A percentile compares a stretch with the other conserved stretches of the same genome.
Evolutionary conservation across 1,139 yeast species (phyloP).

Genomic region (Geotrichum restrictum): DNA sequence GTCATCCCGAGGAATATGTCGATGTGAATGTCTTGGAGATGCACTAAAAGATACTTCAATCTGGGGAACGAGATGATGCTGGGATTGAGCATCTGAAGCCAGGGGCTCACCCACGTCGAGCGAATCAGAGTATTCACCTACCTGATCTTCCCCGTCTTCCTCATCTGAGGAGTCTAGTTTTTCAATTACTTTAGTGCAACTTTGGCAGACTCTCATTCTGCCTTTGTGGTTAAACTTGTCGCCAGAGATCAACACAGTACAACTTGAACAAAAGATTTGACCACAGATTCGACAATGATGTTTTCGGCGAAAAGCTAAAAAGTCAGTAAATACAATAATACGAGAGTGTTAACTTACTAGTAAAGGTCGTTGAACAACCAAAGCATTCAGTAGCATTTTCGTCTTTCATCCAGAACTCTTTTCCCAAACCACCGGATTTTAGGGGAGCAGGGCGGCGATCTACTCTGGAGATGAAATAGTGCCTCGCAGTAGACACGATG

Average conservation of each 20-base stretch:
- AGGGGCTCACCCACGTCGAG: conserved; percentile 13
- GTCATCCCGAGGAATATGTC: conserved; percentile 8
- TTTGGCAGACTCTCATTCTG: conserved; percentile 71
- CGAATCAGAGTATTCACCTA: conserved; percentile 14
- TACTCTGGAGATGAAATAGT: conserved; percentile 25
- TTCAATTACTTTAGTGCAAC: conserved; percentile 63
- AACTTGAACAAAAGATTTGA: conserved; percentile 85
- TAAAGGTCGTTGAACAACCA: conserved; percentile 67
- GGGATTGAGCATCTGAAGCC: conserved; percentile 11
- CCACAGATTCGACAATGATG: conserved; percentile 97
- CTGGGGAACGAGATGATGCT: conserved; percentile 12
- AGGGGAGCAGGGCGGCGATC: conserved; percentile 27
- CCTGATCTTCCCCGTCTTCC: conserved; percentile 22
- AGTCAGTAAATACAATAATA: conserved; percentile 3
- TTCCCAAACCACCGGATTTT: conserved; percentile 37
- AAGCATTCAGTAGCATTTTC: conserved; percentile 80
- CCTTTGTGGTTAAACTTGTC: conserved; percentile 66
- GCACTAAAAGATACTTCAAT: conserved; percentile 28
- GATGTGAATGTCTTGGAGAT: conserved; percentile 8
- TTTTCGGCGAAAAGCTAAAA: conserved; percentile 64
- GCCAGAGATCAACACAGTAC: conserved; percentile 76
- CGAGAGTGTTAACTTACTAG: conserved; percentile 35
- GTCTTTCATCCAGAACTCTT: conserved; percentile 89
- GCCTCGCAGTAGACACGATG: conserved; percentile 28
- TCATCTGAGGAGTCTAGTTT: conserved; percentile 32